These are phyloP conservation scores for Atkinsonella texensis DNA, from an alignment of 2,329 filamentous ascomycete genomes.

Conservation along the genomic window DNA sequence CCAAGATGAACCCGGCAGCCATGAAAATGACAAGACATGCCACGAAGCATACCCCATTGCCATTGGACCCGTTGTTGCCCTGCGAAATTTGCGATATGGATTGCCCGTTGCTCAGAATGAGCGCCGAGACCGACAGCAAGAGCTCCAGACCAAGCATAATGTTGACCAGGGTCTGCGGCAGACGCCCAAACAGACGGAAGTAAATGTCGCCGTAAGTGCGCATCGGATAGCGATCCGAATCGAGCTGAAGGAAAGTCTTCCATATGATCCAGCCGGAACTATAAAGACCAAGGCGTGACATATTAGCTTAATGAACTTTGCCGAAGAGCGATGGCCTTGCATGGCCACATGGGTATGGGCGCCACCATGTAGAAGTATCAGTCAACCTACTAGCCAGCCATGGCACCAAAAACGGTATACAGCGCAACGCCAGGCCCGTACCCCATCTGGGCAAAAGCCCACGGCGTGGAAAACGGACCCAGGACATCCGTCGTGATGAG, in stretches of 20 bases:
- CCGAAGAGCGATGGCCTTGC: neutral
- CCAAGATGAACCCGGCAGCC: slow-evolving; percentile 36
- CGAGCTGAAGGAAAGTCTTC: slow-evolving; percentile 30
- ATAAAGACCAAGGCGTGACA: slow-evolving; percentile 13
- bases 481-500: slow-evolving; percentile 37
- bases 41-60: slow-evolving; percentile 35
- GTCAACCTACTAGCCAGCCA: slow-evolving; percentile 5
- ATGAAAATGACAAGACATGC: slow-evolving; percentile 38
- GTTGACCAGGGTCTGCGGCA: slow-evolving; percentile 33
- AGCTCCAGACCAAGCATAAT: slow-evolving; percentile 33
- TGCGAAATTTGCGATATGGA: slow-evolving; percentile 40
- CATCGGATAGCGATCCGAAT: slow-evolving; percentile 32
- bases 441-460: slow-evolving; percentile 21
- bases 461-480: slow-evolving; percentile 28
- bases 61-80: slow-evolving; percentile 6
- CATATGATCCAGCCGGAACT: slow-evolving; percentile 34
- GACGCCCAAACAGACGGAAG: slow-evolving; percentile 32
- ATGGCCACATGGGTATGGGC: neutral
- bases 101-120: slow-evolving; percentile 41
- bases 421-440: slow-evolving; percentile 30
- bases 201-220: slow-evolving; percentile 34
- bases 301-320: neutral
- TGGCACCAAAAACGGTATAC: slow-evolving; percentile 26
- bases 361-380: too few species aligned
- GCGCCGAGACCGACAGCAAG: slow-evolving; percentile 36